Evolutionary conservation across 768 basidiomycete species (phyloP).

Genomic region (Austroboletus festivus): DNA sequence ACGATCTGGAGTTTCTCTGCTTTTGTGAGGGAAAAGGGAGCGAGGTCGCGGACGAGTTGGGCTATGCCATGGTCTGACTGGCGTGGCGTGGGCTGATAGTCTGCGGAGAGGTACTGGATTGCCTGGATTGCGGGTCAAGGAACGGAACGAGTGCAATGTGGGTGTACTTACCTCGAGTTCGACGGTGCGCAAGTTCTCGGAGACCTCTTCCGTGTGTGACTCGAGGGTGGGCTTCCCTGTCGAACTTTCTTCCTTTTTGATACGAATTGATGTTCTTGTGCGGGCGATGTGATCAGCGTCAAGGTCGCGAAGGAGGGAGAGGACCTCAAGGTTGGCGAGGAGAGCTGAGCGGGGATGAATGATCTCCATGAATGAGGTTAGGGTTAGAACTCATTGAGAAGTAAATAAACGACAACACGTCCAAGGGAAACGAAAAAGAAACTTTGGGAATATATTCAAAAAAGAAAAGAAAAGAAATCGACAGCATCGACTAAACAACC

Average conservation of each 20-base stretch:
- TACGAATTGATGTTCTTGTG: constrained; percentile 64
- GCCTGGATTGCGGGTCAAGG: constrained; percentile 47
- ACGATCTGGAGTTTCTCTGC: constrained; percentile 89
- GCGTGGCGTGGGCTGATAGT: constrained; percentile 61
- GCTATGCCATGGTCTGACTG: constrained; percentile 68
- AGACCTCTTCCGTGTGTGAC: constrained; percentile 51
- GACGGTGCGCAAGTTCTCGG: constrained; percentile 80
- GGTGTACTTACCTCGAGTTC: constrained; percentile 60
- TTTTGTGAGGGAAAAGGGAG: constrained; percentile 74
- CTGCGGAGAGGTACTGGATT: constrained; percentile 77
- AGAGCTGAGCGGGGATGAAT: constrained; percentile 67
- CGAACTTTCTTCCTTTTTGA: constrained; percentile 75
- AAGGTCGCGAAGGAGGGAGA: constrained; percentile 70
- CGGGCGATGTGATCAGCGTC: constrained; percentile 70
- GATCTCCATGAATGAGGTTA: constrained; percentile 26
- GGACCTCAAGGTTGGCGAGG: constrained; percentile 85
- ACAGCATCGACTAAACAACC: constrained; percentile 6
- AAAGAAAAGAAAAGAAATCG: constrained; percentile 8
- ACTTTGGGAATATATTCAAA: constrained; percentile 2
- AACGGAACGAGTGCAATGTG: background rate
- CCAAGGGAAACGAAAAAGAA: constrained; percentile 11
- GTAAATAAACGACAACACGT: constrained; percentile 29
- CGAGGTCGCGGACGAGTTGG: constrained; percentile 63
- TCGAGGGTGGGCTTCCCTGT: constrained; percentile 33
- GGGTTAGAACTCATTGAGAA: constrained; percentile 16